Conservation (phyloP, 345 rosid genomes). For the Psidium friedrichsthalianum region DNA sequence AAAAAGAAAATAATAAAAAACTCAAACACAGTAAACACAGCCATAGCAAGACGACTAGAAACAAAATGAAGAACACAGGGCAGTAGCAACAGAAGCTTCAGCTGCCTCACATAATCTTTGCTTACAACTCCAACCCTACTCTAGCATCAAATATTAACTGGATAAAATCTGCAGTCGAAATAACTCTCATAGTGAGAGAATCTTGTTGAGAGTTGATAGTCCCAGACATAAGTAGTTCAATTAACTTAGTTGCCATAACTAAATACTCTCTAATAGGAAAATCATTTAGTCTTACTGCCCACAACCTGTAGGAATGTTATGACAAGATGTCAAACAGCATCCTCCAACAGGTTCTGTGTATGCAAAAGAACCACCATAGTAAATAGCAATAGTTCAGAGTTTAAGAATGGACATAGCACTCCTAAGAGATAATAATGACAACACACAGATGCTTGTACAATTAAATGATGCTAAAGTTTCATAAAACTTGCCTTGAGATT, state of each 20-base stretch:
- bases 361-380: neutral
- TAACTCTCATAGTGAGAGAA: neutral
- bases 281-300: neutral
- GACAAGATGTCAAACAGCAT: neutral
- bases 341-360: neutral
- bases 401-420: neutral
- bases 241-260: neutral
- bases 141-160: neutral
- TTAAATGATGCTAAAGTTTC: neutral
- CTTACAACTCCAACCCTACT: neutral
- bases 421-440: neutral
- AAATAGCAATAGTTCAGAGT: neutral
- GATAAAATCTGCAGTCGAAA: neutral
- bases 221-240: neutral
- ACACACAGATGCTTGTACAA: neutral
- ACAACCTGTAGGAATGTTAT: neutral
- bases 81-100: neutral
- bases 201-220: neutral
- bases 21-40: neutral
- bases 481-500: slow-evolving; percentile 65
- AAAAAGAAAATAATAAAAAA: neutral
- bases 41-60: neutral
- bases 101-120: neutral
- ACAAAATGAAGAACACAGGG: neutral
- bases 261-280: neutral